Evolutionary conservation across 129 eudicot genomes (phyloP), one percentile per base, ranked within the genome.

Genomic region (Flaveria linearis): DNA sequence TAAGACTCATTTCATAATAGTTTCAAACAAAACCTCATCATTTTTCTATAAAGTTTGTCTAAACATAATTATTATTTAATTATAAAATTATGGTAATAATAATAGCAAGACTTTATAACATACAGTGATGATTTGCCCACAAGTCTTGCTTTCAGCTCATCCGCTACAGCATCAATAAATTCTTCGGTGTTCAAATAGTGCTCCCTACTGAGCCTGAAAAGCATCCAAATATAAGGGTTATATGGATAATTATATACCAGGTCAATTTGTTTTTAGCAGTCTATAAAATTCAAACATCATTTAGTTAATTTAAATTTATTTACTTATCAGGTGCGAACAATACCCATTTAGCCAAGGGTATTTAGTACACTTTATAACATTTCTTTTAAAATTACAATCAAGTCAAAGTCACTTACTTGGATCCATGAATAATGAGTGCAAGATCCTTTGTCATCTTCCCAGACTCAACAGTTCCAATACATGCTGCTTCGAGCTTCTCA

Each of bases 371-470:
- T 25, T 60, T 60, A 23, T 1, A 14, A 6, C 67, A 26, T 10
- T 60, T 61, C 18, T 26, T 61, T 26, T 25, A 5, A 13, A 25
- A 61, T 30, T 13, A 61, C 42, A 25, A 18, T 26, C 42, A 26
- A 61, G 4, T 61, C 39, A 25, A 61, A 61, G 45, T 63, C 46
- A 77, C 83, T 50, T 75, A 91, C 97, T 88, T 87, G 80, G 95
- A 78, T 47, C 97, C 97, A 50, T 91, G 92, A 74, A 89, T 80
- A 60, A 91, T 83, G 75, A 91, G 84, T 62, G 97, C 96, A 82
- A 91, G 97, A 84, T 91, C 97, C 85, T 91, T 91, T 62, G 97
- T 91, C 97, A 91, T 91, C 82, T 91, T 91, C 49, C 97, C 97
- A 0, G 89, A 75, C 69, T 92, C 96, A 22, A 92, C 93, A 0